Evolutionary conservation across 805 yeast genomes (phyloP), one percentile per base, ranked within the genome.

Genomic region (Candida stauntonica): DNA sequence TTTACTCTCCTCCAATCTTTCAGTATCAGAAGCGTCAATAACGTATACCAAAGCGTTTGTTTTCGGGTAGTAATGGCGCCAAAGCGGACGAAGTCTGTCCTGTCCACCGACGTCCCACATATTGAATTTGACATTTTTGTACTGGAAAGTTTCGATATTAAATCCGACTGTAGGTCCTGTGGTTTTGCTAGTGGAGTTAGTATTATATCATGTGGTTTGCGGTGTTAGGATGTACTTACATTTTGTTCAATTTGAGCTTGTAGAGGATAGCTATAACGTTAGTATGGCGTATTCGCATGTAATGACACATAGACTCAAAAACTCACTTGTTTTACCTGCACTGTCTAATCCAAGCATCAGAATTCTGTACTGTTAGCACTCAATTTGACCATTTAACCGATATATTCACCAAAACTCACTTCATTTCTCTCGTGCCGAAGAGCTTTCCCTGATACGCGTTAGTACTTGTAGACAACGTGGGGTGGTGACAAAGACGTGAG

Each of bases 101-200:
- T 87, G 97, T 59, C 96, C 97, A 65, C 97, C 97, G 45, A 93
- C 93, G 62, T 86, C 95, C 95, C 95, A 86, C 58, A 86, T 88
- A 44, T 87, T 86, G 66, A 86, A 84, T 40, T 84, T 79, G 42
- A 85, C 81, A 60, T 84, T 84, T 59, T 81, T 82, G 62, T 81
- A 85, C 41, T 83, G 78, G 46, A 86, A 86, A 4, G 91, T 82
- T 62, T 86, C 95, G 34, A 86, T 93, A 63, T 89, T 89, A 67
- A 89, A 89, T 2, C 96, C 96, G 17, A 87, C 95, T 0, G 96
- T 89, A 17, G 96, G 96, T 5, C 87, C 93, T 0, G 95, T 85
- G 30, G 85, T 78, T 45, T 73, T 72, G 38, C 36, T 33, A 11
- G 14, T n/a, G 17, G 18, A 15, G 31, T 28, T 15, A 28, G 31